phyloP scores from a whole-genome alignment of 352 stramenopile genomes.

The Blastocystis sp. region DNA sequence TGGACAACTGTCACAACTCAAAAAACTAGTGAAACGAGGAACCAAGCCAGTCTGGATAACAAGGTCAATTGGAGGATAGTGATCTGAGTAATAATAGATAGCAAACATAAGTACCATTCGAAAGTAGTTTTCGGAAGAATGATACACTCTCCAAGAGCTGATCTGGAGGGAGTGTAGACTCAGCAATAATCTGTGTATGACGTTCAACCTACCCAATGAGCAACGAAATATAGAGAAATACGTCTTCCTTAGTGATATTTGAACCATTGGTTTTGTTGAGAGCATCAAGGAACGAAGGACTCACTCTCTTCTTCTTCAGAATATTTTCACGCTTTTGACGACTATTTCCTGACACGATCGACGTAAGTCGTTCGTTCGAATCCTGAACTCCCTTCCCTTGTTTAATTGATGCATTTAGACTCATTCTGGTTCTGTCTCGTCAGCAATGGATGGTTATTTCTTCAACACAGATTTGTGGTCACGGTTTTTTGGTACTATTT shows the following conservation, averaged over 20 bases:
- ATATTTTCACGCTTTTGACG: slow-evolving; percentile 43
- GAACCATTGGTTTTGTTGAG: not conserved
- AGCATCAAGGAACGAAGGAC: not conserved
- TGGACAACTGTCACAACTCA: slow-evolving; percentile 84
- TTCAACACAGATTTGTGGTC: not conserved
- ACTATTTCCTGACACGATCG: slow-evolving; percentile 25
- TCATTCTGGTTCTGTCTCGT: not conserved
- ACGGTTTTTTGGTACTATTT: not conserved
- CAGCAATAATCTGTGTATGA: not conserved
- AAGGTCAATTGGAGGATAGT: slow-evolving; percentile 93
- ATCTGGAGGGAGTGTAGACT: slow-evolving; percentile 64
- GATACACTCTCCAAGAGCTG: slow-evolving; percentile 89
- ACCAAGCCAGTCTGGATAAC: slow-evolving; percentile 95
- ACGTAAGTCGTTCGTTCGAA: slow-evolving; percentile 20
- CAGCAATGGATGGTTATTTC: not conserved
- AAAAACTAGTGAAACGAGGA: slow-evolving; percentile 92
- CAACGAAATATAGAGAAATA: not conserved
- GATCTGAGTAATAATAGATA: slow-evolving; percentile 74
- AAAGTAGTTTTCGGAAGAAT: slow-evolving; percentile 94
- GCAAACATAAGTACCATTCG: slow-evolving; percentile 77
- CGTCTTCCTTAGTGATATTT: not conserved
- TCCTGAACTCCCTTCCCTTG: slow-evolving; percentile 4
- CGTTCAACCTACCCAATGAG: slow-evolving; percentile 31
- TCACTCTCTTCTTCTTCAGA: slow-evolving; percentile 43
- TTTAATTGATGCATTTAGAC: slow-evolving; percentile 53